These are phyloP conservation scores for Mycena citricolor DNA, from an alignment of 1,284 basidiomycete genomes.

Conservation along the genomic window DNA sequence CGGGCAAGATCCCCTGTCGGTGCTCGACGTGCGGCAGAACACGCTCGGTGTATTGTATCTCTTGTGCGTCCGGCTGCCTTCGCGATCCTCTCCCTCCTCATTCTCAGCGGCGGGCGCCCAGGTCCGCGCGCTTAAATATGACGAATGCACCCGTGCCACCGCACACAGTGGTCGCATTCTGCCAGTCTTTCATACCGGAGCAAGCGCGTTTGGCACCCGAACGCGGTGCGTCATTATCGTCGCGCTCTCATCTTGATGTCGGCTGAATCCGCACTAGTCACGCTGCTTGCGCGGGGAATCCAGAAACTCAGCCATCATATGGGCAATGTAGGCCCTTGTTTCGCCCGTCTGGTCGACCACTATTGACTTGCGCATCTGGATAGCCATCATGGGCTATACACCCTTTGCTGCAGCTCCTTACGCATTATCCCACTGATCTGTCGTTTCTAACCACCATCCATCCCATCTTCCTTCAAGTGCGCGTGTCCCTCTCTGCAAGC, in stretches of 20 bases:
- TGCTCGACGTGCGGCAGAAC: constrained; percentile 54
- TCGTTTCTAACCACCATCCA: constrained; percentile 71
- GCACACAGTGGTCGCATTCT: constrained; percentile 50
- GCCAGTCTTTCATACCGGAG: constrained; percentile 52
- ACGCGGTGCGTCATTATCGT: constrained; percentile 45
- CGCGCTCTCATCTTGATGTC: constrained; percentile 4
- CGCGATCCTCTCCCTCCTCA: no score
- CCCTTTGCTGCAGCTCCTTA: constrained; percentile 58
- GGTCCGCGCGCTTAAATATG: constrained; percentile 52
- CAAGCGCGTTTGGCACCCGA: constrained; percentile 67
- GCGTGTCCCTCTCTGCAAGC: no score
- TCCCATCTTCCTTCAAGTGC: constrained; percentile 52
- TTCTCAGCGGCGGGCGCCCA: no score
- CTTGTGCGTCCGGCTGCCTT: constrained; percentile 49
- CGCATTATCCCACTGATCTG: constrained; percentile 54
- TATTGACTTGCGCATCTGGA: constrained; percentile 31
- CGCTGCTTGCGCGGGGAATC: constrained; percentile 51
- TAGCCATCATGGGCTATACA: constrained; percentile 46
- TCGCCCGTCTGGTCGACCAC: constrained; percentile 1
- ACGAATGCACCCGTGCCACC: constrained; percentile 29
- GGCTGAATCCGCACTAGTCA: constrained; percentile 38
- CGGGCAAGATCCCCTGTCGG: constrained; percentile 60
- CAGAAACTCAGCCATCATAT: constrained; percentile 33
- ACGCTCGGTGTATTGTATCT: constrained; percentile 69
- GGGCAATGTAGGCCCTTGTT: constrained; percentile 40